Evolutionary conservation across 2,329 filamentous ascomycete species (phyloP).

Genomic region (Pleomassaria siparia): DNA sequence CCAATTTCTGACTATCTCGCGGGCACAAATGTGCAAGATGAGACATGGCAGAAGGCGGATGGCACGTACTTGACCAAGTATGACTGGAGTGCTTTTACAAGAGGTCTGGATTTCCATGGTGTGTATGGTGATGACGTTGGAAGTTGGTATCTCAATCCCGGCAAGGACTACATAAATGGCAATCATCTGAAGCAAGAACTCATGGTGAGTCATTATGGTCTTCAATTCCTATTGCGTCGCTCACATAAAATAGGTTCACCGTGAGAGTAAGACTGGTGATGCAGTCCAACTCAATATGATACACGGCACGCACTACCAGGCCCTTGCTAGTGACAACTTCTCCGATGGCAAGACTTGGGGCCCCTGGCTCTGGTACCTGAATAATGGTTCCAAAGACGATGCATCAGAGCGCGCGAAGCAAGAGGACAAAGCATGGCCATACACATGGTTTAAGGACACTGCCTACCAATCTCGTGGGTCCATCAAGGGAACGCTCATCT

Average conservation of each 20-base stretch:
- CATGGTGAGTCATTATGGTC: conserved; percentile 35
- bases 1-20: conserved; percentile 46
- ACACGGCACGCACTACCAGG: conserved; percentile 50
- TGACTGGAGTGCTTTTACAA: conserved; percentile 46
- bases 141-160: conserved; percentile 54
- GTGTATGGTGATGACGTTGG: conserved; percentile 54
- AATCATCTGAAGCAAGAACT: conserved; percentile 57
- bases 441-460: conserved; percentile 51
- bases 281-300: conserved; percentile 58
- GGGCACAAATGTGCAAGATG: conserved; percentile 55
- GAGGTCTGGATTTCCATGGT: conserved; percentile 50
- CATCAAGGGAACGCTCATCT: conserved; percentile 47
- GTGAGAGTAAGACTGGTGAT: conserved; percentile 54
- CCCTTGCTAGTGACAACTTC: conserved; percentile 31
- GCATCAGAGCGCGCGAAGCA: conserved; percentile 43
- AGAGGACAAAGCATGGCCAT: conserved; percentile 52
- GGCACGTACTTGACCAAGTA: conserved; percentile 58
- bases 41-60: conserved; percentile 54
- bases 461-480: conserved; percentile 54
- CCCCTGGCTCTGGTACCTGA: conserved; percentile 47
- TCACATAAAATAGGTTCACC: conserved; percentile 41
- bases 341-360: conserved; percentile 43
- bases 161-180: conserved; percentile 57
- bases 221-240: background rate
- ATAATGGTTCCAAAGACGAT: conserved; percentile 51